These are phyloP conservation scores for Seminavis robusta DNA, from an alignment of 108 stramenopile species.

Conservation along the genomic window DNA sequence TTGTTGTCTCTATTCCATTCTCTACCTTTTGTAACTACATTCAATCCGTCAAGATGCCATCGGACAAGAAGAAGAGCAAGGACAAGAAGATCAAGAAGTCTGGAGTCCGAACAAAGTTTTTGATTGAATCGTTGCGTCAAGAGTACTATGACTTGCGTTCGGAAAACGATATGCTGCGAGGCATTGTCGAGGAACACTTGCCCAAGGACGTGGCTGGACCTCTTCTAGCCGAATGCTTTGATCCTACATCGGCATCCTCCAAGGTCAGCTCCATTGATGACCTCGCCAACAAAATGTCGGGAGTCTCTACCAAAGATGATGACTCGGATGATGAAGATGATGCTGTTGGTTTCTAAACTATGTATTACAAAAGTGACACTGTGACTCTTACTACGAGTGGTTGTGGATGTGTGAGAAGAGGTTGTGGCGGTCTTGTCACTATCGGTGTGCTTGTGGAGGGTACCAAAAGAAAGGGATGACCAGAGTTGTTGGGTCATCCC, in stretches of 20 bases:
- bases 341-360: constrained; percentile 3
- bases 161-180: constrained; percentile 44
- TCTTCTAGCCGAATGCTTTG: constrained; percentile 39
- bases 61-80: constrained; percentile 34
- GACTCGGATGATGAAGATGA: constrained; percentile 28
- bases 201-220: constrained; percentile 18
- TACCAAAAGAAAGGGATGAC: too few species aligned
- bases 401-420: too few species aligned
- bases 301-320: constrained; percentile 24
- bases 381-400: too few species aligned
- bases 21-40: too few species aligned
- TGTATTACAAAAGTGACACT: too few species aligned
- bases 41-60: too few species aligned
- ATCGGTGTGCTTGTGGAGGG: too few species aligned
- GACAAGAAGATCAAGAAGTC: constrained; percentile 30
- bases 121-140: constrained; percentile 45
- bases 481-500: too few species aligned
- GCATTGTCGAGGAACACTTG: constrained; percentile 23
- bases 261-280: constrained; percentile 29
- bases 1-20: too few species aligned
- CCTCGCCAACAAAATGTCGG: constrained; percentile 21
- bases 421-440: too few species aligned
- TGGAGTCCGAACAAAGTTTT: constrained; percentile 50
- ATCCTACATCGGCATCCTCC: constrained; percentile 18
- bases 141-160: constrained; percentile 36